phyloP scores from a whole-genome alignment of 176 grass and related monocot species.

The Bromus sterilis region DNA sequence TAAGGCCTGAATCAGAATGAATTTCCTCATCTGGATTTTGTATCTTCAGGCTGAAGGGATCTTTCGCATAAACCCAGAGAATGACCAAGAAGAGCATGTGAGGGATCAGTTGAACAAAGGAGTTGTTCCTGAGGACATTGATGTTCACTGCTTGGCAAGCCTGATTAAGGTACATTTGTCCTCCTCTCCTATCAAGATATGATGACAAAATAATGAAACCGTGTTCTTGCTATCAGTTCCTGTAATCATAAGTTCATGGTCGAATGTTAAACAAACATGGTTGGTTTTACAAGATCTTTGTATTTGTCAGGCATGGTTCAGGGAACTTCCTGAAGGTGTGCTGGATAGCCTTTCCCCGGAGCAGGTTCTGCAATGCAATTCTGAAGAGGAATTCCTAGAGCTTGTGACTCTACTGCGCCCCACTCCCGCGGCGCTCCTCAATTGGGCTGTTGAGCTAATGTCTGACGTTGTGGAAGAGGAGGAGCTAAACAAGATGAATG shows the following conservation, averaged over 20 bases:
- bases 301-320: slow-evolving; percentile 71
- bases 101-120: slow-evolving; percentile 79
- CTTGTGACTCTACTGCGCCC: slow-evolving; percentile 59
- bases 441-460: slow-evolving; percentile 88
- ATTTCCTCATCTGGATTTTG: not conserved
- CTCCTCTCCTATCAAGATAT: not conserved
- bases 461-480: slow-evolving; percentile 87
- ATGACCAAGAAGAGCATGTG: slow-evolving; percentile 85
- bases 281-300: not conserved
- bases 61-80: slow-evolving; percentile 91
- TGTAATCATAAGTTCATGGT: not conserved
- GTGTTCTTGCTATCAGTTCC: not conserved
- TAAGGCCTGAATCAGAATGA: not conserved
- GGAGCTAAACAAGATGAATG: slow-evolving; percentile 93
- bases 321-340: slow-evolving; percentile 93
- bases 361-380: slow-evolving; percentile 75
- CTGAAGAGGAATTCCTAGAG: slow-evolving; percentile 71
- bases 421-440: slow-evolving; percentile 63
- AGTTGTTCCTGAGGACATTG: slow-evolving; percentile 72
- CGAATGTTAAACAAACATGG: not conserved
- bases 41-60: slow-evolving; percentile 75
- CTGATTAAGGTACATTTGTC: slow-evolving; percentile 67
- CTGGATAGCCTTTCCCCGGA: slow-evolving; percentile 73
- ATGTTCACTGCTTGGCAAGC: slow-evolving; percentile 85
- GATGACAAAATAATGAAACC: not conserved